Percentiles rank a stretch among this genome's conserved stretches.
phyloP scores from a whole-genome alignment of 768 basidiomycete species.

The Suillus weaverae region DNA sequence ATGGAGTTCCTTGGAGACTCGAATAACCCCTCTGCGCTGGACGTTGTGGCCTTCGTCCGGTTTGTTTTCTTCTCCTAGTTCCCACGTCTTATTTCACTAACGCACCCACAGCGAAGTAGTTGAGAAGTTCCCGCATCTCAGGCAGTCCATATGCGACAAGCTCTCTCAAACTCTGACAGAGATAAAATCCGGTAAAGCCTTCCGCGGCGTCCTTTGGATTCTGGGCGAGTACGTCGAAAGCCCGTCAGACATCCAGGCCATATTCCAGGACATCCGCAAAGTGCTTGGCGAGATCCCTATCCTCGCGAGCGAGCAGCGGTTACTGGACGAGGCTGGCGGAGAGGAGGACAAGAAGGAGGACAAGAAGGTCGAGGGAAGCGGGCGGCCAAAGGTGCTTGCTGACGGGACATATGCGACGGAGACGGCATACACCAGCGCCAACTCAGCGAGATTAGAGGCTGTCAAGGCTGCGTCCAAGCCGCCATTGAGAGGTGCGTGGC shows the following conservation, averaged over 20 bases:
- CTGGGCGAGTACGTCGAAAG: slow-evolving; percentile 45
- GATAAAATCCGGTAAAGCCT: slow-evolving; percentile 96
- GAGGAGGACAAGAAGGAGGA: slow-evolving; percentile 50
- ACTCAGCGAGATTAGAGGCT: slow-evolving; percentile 67
- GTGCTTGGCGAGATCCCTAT: neutral
- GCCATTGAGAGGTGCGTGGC: slow-evolving; percentile 70
- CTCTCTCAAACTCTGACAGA: slow-evolving; percentile 71
- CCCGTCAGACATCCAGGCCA: slow-evolving; percentile 62
- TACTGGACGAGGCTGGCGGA: slow-evolving; percentile 70
- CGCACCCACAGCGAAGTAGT: slow-evolving; percentile 74
- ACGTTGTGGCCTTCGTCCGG: neutral
- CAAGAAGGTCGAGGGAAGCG: slow-evolving; percentile 37
- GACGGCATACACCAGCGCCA: slow-evolving; percentile 76
- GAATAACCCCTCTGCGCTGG: neutral
- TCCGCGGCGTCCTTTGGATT: slow-evolving; percentile 95
- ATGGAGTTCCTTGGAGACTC: slow-evolving; percentile 93
- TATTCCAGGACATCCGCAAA: slow-evolving; percentile 28
- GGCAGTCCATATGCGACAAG: slow-evolving; percentile 80
- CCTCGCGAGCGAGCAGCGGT: slow-evolving; percentile 60
- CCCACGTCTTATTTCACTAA: neutral
- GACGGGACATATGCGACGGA: slow-evolving; percentile 99
- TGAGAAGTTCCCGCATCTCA: slow-evolving; percentile 92
- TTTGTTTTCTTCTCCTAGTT: neutral
- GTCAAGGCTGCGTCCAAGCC: slow-evolving; percentile 89
- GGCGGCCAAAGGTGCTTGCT: slow-evolving; percentile 79